A percentile compares a stretch with the other conserved stretches of the same genome.
Conservation (phyloP, 23 red algal genomes). For the Agarophyton chilense region DNA sequence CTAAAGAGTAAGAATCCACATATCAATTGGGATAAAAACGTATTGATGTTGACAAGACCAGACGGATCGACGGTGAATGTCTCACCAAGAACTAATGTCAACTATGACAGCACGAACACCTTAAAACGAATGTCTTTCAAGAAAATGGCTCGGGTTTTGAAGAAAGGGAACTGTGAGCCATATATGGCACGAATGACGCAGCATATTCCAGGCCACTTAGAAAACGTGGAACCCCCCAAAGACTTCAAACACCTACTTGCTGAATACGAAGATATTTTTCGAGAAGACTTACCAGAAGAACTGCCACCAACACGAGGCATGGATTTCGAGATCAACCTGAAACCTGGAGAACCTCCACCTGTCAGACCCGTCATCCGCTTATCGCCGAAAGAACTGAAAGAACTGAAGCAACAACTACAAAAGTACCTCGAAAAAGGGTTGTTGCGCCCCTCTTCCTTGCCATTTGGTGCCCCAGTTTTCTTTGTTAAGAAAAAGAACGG, state of each 20-base stretch:
- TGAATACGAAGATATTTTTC: not conserved
- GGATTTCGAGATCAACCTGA: slow-evolving; percentile 9
- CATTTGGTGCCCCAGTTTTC: slow-evolving; percentile 35
- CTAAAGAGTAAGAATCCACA: not conserved
- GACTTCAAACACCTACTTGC: not conserved
- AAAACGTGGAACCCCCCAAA: not conserved
- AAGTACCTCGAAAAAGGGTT: slow-evolving; percentile 30
- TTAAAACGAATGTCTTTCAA: slow-evolving; percentile 5
- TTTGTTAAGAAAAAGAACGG: slow-evolving; percentile 33
- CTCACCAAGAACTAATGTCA: not conserved
- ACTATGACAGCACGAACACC: too few species aligned
- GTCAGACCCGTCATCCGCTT: too few species aligned
- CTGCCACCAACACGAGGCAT: not conserved
- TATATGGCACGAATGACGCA: not conserved
- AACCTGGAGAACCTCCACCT: too few species aligned
- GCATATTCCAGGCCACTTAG: too few species aligned
- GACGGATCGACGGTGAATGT: not conserved
- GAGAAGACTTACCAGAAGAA: slow-evolving; percentile 19
- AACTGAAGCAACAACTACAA: slow-evolving; percentile 22
- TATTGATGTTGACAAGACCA: not conserved
- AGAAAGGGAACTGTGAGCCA: not conserved
- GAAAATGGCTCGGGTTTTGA: not conserved
- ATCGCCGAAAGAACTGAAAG: not conserved
- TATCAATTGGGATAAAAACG: not conserved
- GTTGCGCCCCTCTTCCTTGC: slow-evolving; percentile 4